These are phyloP conservation scores for Moesziomyces parantarcticus DNA, from an alignment of 1,284 basidiomycete genomes.

Conservation along the genomic window DNA sequence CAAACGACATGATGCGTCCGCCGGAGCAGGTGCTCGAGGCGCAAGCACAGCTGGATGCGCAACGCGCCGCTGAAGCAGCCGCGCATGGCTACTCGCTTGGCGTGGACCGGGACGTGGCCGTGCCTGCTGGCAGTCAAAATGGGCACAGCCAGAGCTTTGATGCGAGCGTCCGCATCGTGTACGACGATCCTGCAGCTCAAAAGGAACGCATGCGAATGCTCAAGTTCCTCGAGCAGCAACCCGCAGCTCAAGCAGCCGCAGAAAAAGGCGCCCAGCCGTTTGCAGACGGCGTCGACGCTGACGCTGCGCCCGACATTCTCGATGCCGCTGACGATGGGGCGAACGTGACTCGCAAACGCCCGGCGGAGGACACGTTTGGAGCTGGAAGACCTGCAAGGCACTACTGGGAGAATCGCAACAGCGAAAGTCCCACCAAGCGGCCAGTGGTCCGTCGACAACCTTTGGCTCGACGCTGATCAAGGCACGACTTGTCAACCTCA, in stretches of 20 bases:
- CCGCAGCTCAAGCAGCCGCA: background rate
- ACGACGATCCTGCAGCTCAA: constrained; percentile 52
- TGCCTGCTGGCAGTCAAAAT: constrained; percentile 11
- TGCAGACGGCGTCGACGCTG: constrained; percentile 1
- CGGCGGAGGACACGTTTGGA: constrained; percentile 27
- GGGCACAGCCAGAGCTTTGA: constrained; percentile 15
- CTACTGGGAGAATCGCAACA: constrained; percentile 30
- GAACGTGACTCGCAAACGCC: constrained; percentile 8
- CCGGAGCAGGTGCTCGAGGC: constrained; percentile 43
- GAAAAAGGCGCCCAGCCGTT: background rate
- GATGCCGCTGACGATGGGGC: background rate
- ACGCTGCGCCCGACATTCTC: background rate
- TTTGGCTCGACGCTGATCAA: constrained; percentile 22
- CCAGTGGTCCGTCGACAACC: constrained; percentile 45
- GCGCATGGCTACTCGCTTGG: constrained; percentile 44
- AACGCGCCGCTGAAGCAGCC: constrained; percentile 42
- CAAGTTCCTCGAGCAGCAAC: constrained; percentile 43
- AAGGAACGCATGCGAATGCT: constrained; percentile 41
- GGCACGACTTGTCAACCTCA: background rate
- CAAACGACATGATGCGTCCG: constrained; percentile 11
- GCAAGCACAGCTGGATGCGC: constrained; percentile 41
- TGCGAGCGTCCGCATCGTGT: constrained; percentile 44
- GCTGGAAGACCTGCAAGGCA: constrained; percentile 14
- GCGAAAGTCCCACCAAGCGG: constrained; percentile 44
- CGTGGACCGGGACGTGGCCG: constrained; percentile 30